Percentiles rank a stretch among this genome's conserved stretches.
Conservation (phyloP, 2,329 filamentous ascomycete genomes). For the Colletotrichum simmondsii region DNA sequence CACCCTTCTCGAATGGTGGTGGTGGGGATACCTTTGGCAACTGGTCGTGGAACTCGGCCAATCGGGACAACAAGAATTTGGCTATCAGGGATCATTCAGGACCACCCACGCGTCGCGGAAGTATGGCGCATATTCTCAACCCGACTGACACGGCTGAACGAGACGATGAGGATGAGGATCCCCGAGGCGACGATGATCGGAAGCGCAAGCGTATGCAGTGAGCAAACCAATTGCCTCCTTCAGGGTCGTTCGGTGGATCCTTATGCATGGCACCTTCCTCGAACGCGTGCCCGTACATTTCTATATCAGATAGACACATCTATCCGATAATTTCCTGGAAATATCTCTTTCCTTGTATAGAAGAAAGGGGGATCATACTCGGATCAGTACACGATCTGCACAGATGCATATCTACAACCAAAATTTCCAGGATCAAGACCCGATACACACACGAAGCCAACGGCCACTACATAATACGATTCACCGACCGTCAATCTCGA, state of each 20-base stretch:
- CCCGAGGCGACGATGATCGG: conserved; percentile 66
- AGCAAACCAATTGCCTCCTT: conserved; percentile 6
- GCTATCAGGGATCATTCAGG: conserved; percentile 65
- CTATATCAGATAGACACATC: conserved; percentile 12
- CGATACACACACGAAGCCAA: conserved; percentile 30
- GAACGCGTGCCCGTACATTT: conserved; percentile 20
- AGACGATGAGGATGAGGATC: conserved; percentile 66
- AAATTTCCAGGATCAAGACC: conserved; percentile 8
- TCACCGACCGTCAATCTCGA: not conserved
- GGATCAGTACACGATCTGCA: conserved; percentile 9
- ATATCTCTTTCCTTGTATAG: conserved; percentile 23
- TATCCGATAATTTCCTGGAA: conserved; percentile 14
- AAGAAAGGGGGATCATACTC: conserved; percentile 3
- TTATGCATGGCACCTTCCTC: not conserved
- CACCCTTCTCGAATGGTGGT: conserved; percentile 59
- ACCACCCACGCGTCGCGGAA: conserved; percentile 66
- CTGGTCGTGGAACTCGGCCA: conserved; percentile 67
- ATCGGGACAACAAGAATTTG: conserved; percentile 61
- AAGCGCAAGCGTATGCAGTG: conserved; percentile 71
- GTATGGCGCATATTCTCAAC: conserved; percentile 73
- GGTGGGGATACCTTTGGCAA: conserved; percentile 59
- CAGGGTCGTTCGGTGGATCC: not conserved
- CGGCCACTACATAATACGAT: conserved; percentile 23
- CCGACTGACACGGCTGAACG: conserved; percentile 67
- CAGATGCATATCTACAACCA: conserved; percentile 11